Evolutionary conservation across 176 grass and related monocot species (phyloP).

Genomic region (Aegilops sharonensis): DNA sequence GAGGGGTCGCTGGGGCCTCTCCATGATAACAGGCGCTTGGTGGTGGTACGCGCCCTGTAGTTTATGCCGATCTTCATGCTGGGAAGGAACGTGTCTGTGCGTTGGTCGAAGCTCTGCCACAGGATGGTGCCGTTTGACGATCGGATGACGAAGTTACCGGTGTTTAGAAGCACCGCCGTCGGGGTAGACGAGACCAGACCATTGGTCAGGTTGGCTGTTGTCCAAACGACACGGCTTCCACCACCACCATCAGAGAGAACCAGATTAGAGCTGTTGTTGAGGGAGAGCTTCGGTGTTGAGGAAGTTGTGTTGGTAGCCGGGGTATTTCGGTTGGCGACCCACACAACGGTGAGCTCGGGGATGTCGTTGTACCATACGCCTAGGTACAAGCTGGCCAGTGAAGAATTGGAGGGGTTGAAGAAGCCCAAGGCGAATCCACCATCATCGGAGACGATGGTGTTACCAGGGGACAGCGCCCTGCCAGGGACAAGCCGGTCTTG

Average conservation of each 20-base stretch:
- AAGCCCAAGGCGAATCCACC: slow-evolving; percentile 17
- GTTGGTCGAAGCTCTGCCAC: slow-evolving; percentile 43
- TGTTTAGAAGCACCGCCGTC: slow-evolving; percentile 18
- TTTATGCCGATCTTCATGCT: slow-evolving; percentile 7
- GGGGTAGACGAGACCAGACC: background rate
- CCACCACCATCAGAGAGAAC: background rate
- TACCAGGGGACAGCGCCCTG: background rate
- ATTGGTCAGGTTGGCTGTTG: background rate
- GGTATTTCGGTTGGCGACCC: background rate
- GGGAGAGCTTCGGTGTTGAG: background rate
- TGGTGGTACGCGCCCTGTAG: background rate
- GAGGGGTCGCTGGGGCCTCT: slow-evolving; percentile 13
- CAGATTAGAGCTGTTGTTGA: background rate
- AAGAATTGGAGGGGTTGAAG: background rate
- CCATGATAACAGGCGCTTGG: slow-evolving; percentile 19
- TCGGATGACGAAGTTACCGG: slow-evolving; percentile 39
- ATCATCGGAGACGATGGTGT: background rate
- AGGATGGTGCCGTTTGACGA: background rate
- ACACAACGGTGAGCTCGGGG: background rate
- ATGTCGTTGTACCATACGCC: background rate
- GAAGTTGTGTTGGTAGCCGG: background rate
- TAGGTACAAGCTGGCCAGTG: background rate
- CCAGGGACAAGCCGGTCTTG: slow-evolving; percentile 16
- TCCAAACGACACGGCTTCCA: background rate
- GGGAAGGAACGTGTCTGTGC: background rate